Base-by-base conservation (phyloP, 371 early-diverging fungal genomes). In the Rhizopus delemar region DNA sequence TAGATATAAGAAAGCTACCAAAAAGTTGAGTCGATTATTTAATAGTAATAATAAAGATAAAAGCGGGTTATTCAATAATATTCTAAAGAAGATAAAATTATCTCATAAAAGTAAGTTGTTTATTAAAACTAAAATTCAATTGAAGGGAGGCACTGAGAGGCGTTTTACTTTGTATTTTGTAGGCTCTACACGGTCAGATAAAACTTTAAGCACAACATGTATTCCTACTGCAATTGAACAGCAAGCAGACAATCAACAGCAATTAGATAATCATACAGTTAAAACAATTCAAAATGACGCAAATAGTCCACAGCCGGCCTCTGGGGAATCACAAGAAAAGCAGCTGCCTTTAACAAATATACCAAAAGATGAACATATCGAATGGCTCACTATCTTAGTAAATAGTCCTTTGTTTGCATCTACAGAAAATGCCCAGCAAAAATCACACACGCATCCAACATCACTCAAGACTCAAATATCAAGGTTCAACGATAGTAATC, bases 11-110 rank as follows among this genome's bases (percentile, higher is more conserved):
- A 48, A 48, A 29, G 48, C 48, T 8, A 29, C 48, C 7, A 48
- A 48, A 29, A 48, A 48, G 11, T 29, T 48, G 31, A 48, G 48
- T 48, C 48, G 29, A 29, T 48, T 48, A 48, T 48, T 48, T 48
- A 22, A 48, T 7, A 48, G 7, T 7, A 22, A 22, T 4, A 48
- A 48, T 2, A 3, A 48, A 48, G 43, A 43, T 5, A 22, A 48
- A 48, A 29, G 28, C 7, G 29, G 48, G 8, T 8, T 48, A 16
- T 48, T 28, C 15, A 29, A 7, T 29, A 22, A 29, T 7, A 12
- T 48, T 8, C 11, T 48, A 3, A 48, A 28, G 28, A 48, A 48
- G 15, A 48, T 48, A 15, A 48, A 29, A 8, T 12, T 29, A 8
- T 29, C 29, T 3, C 7, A 7, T 7, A 29, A 22, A 48, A 9